Evolutionary conservation across 257 asterid species (phyloP), one percentile per base, ranked within the genome.

Genomic region (Scutellaria galericulata): DNA sequence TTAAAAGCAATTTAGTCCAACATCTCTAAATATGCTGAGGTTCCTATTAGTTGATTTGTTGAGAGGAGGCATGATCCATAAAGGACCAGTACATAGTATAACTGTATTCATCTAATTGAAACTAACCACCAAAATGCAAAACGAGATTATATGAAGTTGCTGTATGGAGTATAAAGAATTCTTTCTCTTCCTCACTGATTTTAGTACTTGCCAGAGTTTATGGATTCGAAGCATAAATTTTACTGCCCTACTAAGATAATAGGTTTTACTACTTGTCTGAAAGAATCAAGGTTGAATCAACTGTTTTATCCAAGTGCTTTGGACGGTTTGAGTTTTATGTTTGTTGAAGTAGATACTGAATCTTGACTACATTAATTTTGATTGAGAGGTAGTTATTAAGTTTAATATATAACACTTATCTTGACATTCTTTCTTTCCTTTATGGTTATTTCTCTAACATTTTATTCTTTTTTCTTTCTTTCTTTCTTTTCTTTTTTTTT

Each of bases 381-480:
- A n/a, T 7, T 60, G 7, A 6, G 20, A 35, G 46, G 9, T 15
- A 2, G 14, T 14, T 50, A 52, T 35, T 9, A 67, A 42, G 20
- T 4, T 51, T 0, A 6, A 0, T 27, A 4, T 46, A 63, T 1
- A 41, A 70, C 4, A 42, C 51, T 18, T 40, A 8, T 46, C 57
- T 42, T 61, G 39, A 66, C 54, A 42, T 65, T 59, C 3, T 18
- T 68, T 10, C 57, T 56, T 65, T n/a, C 15, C 14, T n/a, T 24
- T 7, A 52, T 10, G 63, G 35, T 41, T 40, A 65, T 68, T 47
- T 51, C 68, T 7, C 41, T 3, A 12, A 35, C 18, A 70, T 71
- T 75, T 9, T 64, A 7, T 60, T 76, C 56, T 53, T n/a, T n/a
- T n/a, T 60, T 76, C 56, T 53, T n/a, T n/a, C n/a, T n/a, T n/a